Evolutionary conservation across 192 early-diverging fungal genomes (phyloP).

Genomic region (Coemansia asiatica): DNA sequence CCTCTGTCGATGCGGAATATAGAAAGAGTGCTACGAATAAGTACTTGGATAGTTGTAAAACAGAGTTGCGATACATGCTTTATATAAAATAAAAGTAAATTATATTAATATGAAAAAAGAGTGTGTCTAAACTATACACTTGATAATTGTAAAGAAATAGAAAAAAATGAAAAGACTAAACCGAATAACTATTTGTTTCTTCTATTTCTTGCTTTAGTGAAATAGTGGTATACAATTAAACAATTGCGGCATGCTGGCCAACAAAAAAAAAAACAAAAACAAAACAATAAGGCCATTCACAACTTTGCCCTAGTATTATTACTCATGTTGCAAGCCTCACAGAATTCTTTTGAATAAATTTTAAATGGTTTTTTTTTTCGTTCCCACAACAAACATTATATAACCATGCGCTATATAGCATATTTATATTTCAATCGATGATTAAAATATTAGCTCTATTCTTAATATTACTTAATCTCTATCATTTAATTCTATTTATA

Average conservation of each 20-base stretch:
- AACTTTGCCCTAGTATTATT: too few species aligned
- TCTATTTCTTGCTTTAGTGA: too few species aligned
- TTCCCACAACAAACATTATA: constrained; percentile 4
- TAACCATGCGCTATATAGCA: background rate
- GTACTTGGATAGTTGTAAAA: background rate
- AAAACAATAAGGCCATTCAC: too few species aligned
- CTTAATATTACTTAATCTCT: too few species aligned
- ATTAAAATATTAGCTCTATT: too few species aligned
- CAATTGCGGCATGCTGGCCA: too few species aligned
- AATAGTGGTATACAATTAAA: too few species aligned
- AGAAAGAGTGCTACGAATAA: background rate
- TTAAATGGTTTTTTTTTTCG: background rate
- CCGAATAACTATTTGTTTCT: too few species aligned
- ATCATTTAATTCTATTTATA: background rate
- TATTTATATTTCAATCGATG: background rate
- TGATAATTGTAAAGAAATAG: background rate
- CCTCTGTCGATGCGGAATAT: background rate
- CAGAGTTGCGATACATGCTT: background rate
- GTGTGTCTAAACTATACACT: background rate
- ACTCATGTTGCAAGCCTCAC: too few species aligned
- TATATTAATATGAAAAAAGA: background rate
- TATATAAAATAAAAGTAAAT: background rate
- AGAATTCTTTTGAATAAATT: too few species aligned
- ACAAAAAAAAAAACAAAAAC: too few species aligned
- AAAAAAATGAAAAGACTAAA: too few species aligned